Conservation (phyloP, 2,329 filamentous ascomycete species). For the Cladobotryum protrusum region DNA sequence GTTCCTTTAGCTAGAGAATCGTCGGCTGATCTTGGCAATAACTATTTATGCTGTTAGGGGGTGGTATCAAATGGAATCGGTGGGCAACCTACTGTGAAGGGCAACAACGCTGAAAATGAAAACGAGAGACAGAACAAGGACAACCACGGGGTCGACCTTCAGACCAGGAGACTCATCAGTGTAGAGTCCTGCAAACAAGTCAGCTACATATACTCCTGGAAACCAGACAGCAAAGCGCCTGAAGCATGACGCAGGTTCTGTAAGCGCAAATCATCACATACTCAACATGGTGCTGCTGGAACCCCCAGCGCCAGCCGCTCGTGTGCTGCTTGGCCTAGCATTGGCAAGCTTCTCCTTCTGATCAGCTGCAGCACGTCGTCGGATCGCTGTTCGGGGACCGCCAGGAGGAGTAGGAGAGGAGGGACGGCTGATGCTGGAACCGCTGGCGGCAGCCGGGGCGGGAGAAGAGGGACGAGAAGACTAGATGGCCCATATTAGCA, state of each 20-base stretch:
- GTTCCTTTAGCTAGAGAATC: slow-evolving; percentile 63
- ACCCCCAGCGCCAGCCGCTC: slow-evolving; percentile 87
- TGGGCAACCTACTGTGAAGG: slow-evolving; percentile 71
- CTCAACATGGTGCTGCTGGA: slow-evolving; percentile 98
- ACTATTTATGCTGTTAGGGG: slow-evolving; percentile 48
- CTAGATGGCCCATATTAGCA: slow-evolving; percentile 30
- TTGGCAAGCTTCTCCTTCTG: slow-evolving; percentile 97
- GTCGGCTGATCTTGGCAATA: slow-evolving; percentile 90
- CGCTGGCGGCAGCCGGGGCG: slow-evolving; percentile 53
- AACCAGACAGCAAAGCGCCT: not conserved
- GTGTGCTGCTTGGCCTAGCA: slow-evolving; percentile 84
- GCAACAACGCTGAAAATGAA: slow-evolving; percentile 99
- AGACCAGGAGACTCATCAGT: slow-evolving; percentile 96
- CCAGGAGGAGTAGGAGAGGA: slow-evolving; percentile 86
- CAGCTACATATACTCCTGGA: not conserved
- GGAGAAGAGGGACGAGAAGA: slow-evolving; percentile 57
- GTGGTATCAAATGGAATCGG: too few species aligned
- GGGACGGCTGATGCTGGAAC: slow-evolving; percentile 67
- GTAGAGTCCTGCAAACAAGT: slow-evolving; percentile 63
- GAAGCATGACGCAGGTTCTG: not conserved
- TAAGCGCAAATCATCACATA: slow-evolving; percentile 41
- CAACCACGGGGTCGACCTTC: slow-evolving; percentile 96
- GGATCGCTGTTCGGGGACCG: slow-evolving; percentile 90
- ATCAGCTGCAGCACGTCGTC: slow-evolving; percentile 90
- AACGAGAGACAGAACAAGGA: slow-evolving; percentile 89